These are phyloP conservation scores for Pyronema omphalodes DNA, from an alignment of 495 filamentous ascomycete genomes.

Conservation along the genomic window DNA sequence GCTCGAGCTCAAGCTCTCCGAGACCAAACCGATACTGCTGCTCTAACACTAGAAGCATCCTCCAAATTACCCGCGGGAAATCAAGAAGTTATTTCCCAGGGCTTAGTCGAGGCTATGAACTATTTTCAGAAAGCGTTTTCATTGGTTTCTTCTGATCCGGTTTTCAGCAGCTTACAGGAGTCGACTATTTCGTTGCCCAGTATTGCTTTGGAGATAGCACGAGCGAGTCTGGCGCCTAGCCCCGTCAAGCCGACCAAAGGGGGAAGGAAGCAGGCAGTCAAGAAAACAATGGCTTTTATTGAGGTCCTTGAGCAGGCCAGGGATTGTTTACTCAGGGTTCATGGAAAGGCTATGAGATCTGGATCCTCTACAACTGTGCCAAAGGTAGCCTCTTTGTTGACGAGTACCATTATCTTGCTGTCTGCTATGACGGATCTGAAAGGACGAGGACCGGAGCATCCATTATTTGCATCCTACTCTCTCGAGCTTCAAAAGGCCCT, in stretches of 20 bases:
- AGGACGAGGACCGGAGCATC: slow-evolving; percentile 30
- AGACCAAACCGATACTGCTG: slow-evolving; percentile 38
- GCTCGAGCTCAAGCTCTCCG: slow-evolving; percentile 36
- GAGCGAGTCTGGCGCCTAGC: slow-evolving; percentile 4
- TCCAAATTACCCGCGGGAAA: slow-evolving; percentile 27
- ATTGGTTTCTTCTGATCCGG: slow-evolving; percentile 56
- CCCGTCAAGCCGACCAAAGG: slow-evolving; percentile 15
- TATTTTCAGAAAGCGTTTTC: slow-evolving; percentile 42
- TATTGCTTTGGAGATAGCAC: slow-evolving; percentile 5
- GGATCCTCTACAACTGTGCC: slow-evolving; percentile 34
- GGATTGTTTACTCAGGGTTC: slow-evolving; percentile 37
- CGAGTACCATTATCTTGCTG: slow-evolving; percentile 45
- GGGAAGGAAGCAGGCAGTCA: slow-evolving; percentile 14
- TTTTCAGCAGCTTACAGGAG: slow-evolving; percentile 76
- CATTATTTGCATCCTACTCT: slow-evolving; percentile 37
- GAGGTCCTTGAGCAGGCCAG: slow-evolving; percentile 43
- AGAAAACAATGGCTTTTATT: slow-evolving; percentile 31
- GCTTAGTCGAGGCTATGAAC: slow-evolving; percentile 39
- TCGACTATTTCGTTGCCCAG: slow-evolving; percentile 37
- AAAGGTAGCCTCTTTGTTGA: slow-evolving; percentile 38
- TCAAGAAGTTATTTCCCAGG: slow-evolving; percentile 30
- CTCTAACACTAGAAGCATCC: slow-evolving; percentile 33
- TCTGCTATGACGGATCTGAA: slow-evolving; percentile 37
- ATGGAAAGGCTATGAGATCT: slow-evolving; percentile 33
- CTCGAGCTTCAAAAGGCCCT: slow-evolving; percentile 45